Evolutionary conservation across 805 yeast species (phyloP).

Genomic region (Kodamaea kaohsiungensis): DNA sequence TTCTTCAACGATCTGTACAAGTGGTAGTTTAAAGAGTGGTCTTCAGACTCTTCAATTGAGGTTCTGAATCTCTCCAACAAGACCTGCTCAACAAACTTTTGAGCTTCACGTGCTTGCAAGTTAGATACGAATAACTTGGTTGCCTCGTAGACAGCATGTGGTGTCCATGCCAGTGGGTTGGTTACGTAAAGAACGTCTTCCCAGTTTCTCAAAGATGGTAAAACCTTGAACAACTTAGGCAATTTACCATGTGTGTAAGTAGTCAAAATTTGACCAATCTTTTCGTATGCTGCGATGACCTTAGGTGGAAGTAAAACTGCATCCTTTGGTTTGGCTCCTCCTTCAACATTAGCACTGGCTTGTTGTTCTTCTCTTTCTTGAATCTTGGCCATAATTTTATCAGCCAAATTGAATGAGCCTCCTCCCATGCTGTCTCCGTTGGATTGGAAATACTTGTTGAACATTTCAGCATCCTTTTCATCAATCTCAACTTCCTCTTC

Average conservation of each 20-base stretch:
- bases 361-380: constrained; percentile 60
- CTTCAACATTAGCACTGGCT: constrained; percentile 3
- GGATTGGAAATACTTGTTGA: constrained; percentile 68
- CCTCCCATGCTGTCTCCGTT: constrained; percentile 28
- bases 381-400: constrained; percentile 88
- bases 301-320: constrained; percentile 92
- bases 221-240: constrained; percentile 93
- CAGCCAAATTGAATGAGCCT: constrained; percentile 72
- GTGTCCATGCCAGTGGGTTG: constrained; percentile 91
- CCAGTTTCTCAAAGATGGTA: constrained; percentile 94
- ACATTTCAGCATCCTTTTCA: constrained; percentile 80
- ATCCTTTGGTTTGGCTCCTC: constrained; percentile 35
- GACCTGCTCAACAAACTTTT: constrained; percentile 70
- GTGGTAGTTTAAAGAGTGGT: constrained; percentile 85
- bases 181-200: constrained; percentile 92
- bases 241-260: constrained; percentile 94
- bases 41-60: constrained; percentile 70
- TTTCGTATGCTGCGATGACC: constrained; percentile 91
- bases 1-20: constrained; percentile 89
- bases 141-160: constrained; percentile 93
- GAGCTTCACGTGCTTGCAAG: constrained; percentile 84
- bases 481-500: constrained; percentile 68
- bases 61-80: constrained; percentile 71
- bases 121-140: constrained; percentile 92
- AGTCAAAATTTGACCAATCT: constrained; percentile 82